Evolutionary conservation across 768 basidiomycete genomes (phyloP), one percentile per base, ranked within the genome.

Genomic region (Tulasnella sp.): DNA sequence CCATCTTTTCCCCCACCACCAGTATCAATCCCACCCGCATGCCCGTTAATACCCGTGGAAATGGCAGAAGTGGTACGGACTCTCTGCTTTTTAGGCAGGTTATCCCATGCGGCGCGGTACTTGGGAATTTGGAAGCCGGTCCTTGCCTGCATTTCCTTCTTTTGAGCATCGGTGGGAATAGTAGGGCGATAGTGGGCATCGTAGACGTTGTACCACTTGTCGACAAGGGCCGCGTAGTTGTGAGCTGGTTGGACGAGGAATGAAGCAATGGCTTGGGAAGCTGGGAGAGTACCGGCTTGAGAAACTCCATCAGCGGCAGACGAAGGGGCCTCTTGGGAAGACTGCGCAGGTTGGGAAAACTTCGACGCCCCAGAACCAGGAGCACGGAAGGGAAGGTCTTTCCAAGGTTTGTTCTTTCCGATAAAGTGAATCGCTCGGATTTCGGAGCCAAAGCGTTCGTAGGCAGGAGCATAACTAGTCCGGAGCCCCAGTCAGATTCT

Each of bases 321-420:
- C 71, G 68, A 74, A 80, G 64, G 77, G 79, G 40, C 64, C 25
- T 17, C 58, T 64, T 64, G 58, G 58, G 58, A 64, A 64, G 58
- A 64, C 69, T 82, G 80, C 84, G 73, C 76, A 78, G 49, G 78
- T 74, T 70, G 81, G 82, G 34, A 81, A 82, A 64, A 64, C 58
- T 64, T 64, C 29, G 58, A 64, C 79, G 79, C 78, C 70, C 79
- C 79, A 70, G 86, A 84, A 42, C 86, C 88, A 45, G 93, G 90
- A 12, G 90, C 85, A 39, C 94, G 90, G 82, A 86, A 90, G 68
- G 88, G 82, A 71, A 95, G 85, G 22, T 89, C 88, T 71, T 89
- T 86, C 97, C 97, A 99, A 17, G 97, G 97, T 84, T 99, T 99
- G 83, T 93, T 89, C n/a, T 90, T 87, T 19, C 97, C 97, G 79